These are phyloP conservation scores for Penicillium sp. DNA, from an alignment of 2,329 filamentous ascomycete species.

Conservation along the genomic window DNA sequence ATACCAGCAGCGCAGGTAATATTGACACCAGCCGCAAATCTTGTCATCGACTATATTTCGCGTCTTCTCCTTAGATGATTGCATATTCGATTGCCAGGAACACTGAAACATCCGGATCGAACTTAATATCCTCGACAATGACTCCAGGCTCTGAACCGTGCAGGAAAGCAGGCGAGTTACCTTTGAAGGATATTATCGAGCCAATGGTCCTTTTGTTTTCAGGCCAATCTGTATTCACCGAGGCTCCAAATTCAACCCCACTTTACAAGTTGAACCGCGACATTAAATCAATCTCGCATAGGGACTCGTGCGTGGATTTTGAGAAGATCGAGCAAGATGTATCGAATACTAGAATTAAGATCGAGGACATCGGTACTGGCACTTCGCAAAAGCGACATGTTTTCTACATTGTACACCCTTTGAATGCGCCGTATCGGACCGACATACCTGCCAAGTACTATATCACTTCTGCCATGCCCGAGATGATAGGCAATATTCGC, in stretches of 20 bases:
- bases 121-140: background rate
- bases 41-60: too few species aligned
- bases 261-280: conserved; percentile 1
- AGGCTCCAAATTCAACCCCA: background rate
- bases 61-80: too few species aligned
- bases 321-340: conserved; percentile 1
- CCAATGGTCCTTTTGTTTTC: background rate
- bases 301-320: background rate
- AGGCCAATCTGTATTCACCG: background rate
- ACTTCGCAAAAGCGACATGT: background rate
- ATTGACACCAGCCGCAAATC: too few species aligned
- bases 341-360: background rate
- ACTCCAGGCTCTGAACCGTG: background rate
- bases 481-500: conserved; percentile 16
- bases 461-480: conserved; percentile 7
- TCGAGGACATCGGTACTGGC: background rate
- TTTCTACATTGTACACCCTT: conserved; percentile 18
- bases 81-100: background rate
- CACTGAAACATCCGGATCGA: background rate
- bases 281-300: background rate
- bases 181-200: background rate
- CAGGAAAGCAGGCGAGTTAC: background rate
- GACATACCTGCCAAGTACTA: conserved; percentile 19
- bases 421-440: conserved; percentile 17
- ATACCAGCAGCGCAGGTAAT: too few species aligned